Base-by-base conservation (phyloP, 2,329 filamentous ascomycete genomes). In the Colletotrichum somersetense region DNA sequence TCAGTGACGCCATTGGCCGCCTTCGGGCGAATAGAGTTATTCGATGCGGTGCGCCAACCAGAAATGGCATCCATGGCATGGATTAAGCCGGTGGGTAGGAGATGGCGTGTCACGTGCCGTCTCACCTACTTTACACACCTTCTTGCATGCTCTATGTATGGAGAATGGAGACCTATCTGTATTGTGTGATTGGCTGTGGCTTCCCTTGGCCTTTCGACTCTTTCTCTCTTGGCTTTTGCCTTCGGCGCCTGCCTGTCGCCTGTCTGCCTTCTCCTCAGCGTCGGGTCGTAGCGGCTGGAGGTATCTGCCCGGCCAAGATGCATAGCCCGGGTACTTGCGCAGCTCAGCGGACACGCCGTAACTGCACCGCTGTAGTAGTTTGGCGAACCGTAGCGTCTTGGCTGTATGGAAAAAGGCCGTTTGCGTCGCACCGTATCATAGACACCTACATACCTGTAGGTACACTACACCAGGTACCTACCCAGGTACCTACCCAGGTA, bases 291-390 rank as follows among this genome's bases (percentile, higher is more conserved):
- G 66, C 30, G 70, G 40, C 35, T 57, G 12, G 33, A 72, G 26
- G 70, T 72, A 70, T 42, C 59, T 44, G 42, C 33, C 12, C 66
- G 46, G 70, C 70, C 61, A 70, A 72, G 70, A 56, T 42, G 42
- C 52, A 69, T 56, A 69, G 70, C 66, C 66, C 26, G 14, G 59
- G 40, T 72, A 70, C 70, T 70, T 70, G 61, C 53, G 59, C 66
- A 64, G 2, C 46, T 55, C 66, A 69, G 66, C 69, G 66, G 69
- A 59, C 66, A 64, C 53, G 69, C 59, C 69, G 69, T 40, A 20
- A 44, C 14, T 62, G 48, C 33, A 12, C 20, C 8, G 44, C 44
- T 30, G 35, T 10, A 35, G 7, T 7, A 35, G 7, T 35, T 2
- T 11, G 35, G 35, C 35, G 12, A 12, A 14, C 11, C 11, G 14